Evolutionary conservation across 139 green algal genomes (phyloP).

Genomic region (Chlorella sp.): DNA sequence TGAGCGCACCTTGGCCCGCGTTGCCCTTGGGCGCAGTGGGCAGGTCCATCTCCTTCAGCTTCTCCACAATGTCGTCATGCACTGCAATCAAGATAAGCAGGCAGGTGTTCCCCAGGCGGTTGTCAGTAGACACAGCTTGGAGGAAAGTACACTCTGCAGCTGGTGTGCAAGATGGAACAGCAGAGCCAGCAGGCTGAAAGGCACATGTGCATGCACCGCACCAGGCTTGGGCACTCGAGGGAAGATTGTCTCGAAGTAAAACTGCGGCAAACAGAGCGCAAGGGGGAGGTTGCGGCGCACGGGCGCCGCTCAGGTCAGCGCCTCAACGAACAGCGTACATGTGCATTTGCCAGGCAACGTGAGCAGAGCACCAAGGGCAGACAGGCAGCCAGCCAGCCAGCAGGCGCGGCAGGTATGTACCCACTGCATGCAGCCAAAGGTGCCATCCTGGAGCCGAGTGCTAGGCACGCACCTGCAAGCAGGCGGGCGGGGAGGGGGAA

Average conservation of each 20-base stretch:
- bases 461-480: slow-evolving; percentile 6
- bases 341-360: background rate
- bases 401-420: background rate
- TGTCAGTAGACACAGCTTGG: background rate
- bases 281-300: background rate
- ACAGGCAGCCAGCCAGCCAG: background rate
- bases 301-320: background rate
- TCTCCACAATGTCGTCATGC: slow-evolving; percentile 71
- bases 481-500: background rate
- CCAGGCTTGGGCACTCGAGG: slow-evolving; percentile 89
- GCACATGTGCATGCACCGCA: background rate
- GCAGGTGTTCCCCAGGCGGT: background rate
- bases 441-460: background rate
- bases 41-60: slow-evolving; percentile 72
- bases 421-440: slow-evolving; percentile 14
- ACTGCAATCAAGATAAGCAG: slow-evolving; percentile 38
- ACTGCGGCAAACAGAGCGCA: slow-evolving; percentile 61
- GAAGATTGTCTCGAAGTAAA: slow-evolving; percentile 99
- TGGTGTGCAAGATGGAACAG: background rate
- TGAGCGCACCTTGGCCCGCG: slow-evolving; percentile 59
- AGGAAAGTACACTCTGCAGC: background rate
- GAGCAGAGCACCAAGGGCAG: background rate
- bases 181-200: background rate
- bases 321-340: no score
- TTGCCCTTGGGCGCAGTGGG: slow-evolving; percentile 81